Base-by-base conservation (phyloP, 108 stramenopile genomes). In the Discostella stelligeroides region DNA sequence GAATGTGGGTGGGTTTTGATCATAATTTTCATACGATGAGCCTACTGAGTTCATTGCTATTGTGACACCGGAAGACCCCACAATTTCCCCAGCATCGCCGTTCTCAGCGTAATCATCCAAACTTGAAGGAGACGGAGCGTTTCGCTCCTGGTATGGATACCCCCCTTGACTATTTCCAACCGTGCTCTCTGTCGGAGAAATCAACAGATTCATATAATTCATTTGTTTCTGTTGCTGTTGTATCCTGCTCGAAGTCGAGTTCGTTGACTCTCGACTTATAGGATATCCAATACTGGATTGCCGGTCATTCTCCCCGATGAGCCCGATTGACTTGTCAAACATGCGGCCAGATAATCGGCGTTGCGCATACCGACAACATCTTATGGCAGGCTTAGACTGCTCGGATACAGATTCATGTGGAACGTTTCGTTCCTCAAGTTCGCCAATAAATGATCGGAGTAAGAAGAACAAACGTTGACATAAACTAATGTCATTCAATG, bases 401-500 rank as follows among this genome's bases (percentile, higher is more conserved):
- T 67, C 60, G 17, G 47, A 23, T 29, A 38, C 24, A 34, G 29
- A n/a, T 15, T 40, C 34, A 43, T 56, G 23, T 34, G 64, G 58
- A 43, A 48, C 54, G 37, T 38, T 57, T 21, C 28, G 76, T 29
- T 21, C 70, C 50, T 84, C 86, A 8, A 84, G 39, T 11, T 78
- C 69, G 18, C 82, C 70, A 46, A 76, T 73, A 47, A 81, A 85
- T 13, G 73, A 71, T 34, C 84, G 63, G 20, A 88, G 70, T 0
- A 84, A 46, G 55, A 85, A 88, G 62, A 84, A 75, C 7, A 88
- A 59, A 0, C 69, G 56, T 51, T 82, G 87, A 38, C 84, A 85
- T 21, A 85, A 58, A 23, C 68, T 73, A 28, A 79, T 60, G 56
- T 88, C 75, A 40, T 68, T 65, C n/a, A 80, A 34, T 37, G 82